phyloP scores from a whole-genome alignment of 768 basidiomycete genomes.

The Stropharia rugosoannulata region DNA sequence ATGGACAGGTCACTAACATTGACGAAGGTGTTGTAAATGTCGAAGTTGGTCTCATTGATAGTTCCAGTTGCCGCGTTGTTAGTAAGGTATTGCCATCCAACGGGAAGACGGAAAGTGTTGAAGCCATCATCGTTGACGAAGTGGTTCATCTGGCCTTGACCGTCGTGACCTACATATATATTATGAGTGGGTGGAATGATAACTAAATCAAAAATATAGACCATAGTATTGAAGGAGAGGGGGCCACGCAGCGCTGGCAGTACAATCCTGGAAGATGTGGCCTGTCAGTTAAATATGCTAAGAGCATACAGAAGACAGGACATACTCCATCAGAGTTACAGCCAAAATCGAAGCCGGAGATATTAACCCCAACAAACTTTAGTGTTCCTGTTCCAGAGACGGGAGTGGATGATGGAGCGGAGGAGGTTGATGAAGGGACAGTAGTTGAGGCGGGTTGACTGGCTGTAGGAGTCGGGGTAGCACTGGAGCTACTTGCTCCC shows the following conservation, averaged over 20 bases:
- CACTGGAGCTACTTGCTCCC: not conserved
- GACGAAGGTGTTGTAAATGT: slow-evolving; percentile 50
- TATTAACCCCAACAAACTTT: slow-evolving; percentile 46
- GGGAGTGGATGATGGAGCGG: slow-evolving; percentile 16
- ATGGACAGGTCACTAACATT: slow-evolving; percentile 26
- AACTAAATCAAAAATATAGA: slow-evolving; percentile 12
- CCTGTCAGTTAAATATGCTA: no score
- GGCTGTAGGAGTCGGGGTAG: slow-evolving; percentile 4
- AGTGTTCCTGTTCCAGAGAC: slow-evolving; percentile 27
- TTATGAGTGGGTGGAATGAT: not conserved
- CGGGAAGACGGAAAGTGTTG: slow-evolving; percentile 59
- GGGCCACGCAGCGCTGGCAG: slow-evolving; percentile 35
- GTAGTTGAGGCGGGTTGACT: slow-evolving; percentile 2
- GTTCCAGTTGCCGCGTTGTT: slow-evolving; percentile 35
- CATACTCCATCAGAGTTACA: slow-evolving; percentile 41
- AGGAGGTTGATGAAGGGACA: not conserved
- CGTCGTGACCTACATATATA: slow-evolving; percentile 33
- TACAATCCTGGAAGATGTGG: slow-evolving; percentile 26
- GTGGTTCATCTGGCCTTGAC: slow-evolving; percentile 60
- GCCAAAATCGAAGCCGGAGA: slow-evolving; percentile 57
- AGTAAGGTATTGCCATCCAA: slow-evolving; percentile 57
- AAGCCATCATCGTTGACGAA: slow-evolving; percentile 54
- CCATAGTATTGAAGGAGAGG: slow-evolving; percentile 46
- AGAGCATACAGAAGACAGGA: not conserved
- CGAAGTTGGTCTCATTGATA: slow-evolving; percentile 42